Conservation (phyloP, 345 rosid genomes). For the Turnera subulata region DNA sequence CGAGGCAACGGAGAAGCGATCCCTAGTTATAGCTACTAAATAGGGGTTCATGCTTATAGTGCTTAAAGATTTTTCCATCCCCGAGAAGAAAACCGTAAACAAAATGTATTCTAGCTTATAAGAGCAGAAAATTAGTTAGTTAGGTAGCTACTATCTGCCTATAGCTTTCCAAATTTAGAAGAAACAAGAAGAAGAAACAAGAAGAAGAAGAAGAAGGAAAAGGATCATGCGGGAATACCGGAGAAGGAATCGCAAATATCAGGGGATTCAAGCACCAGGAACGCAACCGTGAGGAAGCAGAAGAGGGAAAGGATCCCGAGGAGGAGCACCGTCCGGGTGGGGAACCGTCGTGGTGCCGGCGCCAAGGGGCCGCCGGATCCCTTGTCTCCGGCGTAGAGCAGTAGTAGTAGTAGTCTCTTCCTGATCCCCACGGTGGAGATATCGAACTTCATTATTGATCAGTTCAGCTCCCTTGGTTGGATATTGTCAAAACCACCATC, state of each 20-base stretch:
- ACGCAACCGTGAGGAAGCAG: constrained; percentile 63
- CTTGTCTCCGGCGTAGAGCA: constrained; percentile 35
- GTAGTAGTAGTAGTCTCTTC: constrained; percentile 58
- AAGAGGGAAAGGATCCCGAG: constrained; percentile 61
- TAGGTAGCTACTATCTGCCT: neutral
- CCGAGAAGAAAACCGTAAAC: too few relatives aligned
- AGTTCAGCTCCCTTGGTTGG: too few relatives aligned
- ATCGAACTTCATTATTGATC: constrained; percentile 82
- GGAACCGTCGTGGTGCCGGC: constrained; percentile 43
- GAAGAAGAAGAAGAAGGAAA: neutral
- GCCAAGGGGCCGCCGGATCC: constrained; percentile 37
- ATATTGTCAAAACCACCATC: too few relatives aligned
- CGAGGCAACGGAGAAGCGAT: neutral
- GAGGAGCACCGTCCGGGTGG: constrained; percentile 47
- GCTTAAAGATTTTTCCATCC: too few relatives aligned
- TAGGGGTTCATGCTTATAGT: too few relatives aligned
- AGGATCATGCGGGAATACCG: constrained; percentile 40
- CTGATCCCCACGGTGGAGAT: constrained; percentile 62
- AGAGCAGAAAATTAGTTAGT: too few relatives aligned
- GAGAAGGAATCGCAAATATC: constrained; percentile 53
- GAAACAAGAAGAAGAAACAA: neutral
- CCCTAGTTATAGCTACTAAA: neutral
- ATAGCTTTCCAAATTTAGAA: neutral
- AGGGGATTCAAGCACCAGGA: constrained; percentile 74
- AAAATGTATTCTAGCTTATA: too few relatives aligned